Evolutionary conservation across 352 stramenopile genomes (phyloP), one percentile per base, ranked within the genome.

Genomic region (Elongisporangium prolatum): DNA sequence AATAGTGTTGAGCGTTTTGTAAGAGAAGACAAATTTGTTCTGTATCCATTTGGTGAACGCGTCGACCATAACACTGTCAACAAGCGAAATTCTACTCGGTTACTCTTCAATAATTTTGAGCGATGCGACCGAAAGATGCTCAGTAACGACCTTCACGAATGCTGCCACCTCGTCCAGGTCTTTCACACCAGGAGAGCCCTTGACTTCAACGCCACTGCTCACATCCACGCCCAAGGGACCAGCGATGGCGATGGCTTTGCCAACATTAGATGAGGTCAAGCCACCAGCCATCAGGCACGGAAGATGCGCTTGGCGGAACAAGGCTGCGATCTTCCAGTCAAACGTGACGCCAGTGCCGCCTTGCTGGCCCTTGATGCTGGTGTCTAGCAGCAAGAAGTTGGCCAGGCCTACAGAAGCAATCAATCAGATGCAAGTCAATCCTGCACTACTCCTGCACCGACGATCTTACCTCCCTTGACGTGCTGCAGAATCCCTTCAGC

Each of bases 241-340:
- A 24, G 84, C 82, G 34, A 74, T 61, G 2, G 79, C 68, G 47
- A 98, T 81, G 40, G 89, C 93, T 60, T 97, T 96, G 16, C 68
- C 73, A 21, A 99, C 91, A 70, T 99, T 99, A 21, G 97, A 84
- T 11, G 95, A 75, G 1, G 77, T 97, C 34, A 99, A 78, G 7
- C 97, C 97, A 47, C 97, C 97, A 17, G 97, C 97, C 74, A 99
- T 97, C 28, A 99, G 84, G 24, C 98, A 97, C 11, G 96, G 97
- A 11, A 99, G 72, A 14, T 91, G 93, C 52, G 76, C 76, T 56
- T 91, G 88, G 64, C 89, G 86, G 50, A 99, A 86, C 20, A 90
- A 80, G 65, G 89, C 74, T 0, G 95, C 95, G 57, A 99, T 95
- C 28, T 79, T 91, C 89, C 95, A 98, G 84, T 99, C 97, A 72